Evolutionary conservation across 768 basidiomycete genomes (phyloP), one percentile per base, ranked within the genome.

Genomic region (Lactarius tabidus): DNA sequence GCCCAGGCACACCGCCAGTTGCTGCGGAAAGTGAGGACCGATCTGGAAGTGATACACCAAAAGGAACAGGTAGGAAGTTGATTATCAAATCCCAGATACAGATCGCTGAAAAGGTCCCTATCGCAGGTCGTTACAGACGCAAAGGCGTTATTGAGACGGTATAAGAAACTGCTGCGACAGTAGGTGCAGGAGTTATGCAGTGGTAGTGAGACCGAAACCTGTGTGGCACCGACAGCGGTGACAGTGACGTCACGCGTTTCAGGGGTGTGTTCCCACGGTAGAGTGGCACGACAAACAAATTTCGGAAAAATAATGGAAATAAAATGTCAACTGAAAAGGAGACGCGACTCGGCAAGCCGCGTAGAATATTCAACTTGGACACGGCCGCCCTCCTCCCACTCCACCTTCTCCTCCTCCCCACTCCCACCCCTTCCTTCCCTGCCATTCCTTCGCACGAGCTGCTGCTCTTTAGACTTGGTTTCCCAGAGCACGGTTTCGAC

Each of bases 71-170:
- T 68, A 43, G 43, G 41, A n/a, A 17, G 2, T 53, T 8, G 38
- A 39, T 4, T 33, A 15, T 18, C 48, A 26, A 28, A 2, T 41
- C 1, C 26, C 18, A 18, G 41, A 39, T 38, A 6, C 39, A 39
- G 51, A 12, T 52, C 26, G 36, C 57, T 57, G 38, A 45, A 31
- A 59, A 15, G 31, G 29, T 20, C 17, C 14, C 20, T 31, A 12
- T 35, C 6, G 20, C 60, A 70, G 69, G 41, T 62, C 6, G 61
- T 52, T 5, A 43, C 58, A 0, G 69, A 70, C 18, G 69, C 69
- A 1, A 62, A 39, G 7, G 36, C 12, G 29, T 12, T 69, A 36
- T 53, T 70, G 28, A 65, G 41, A 38, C 45, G 41, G 14, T 68
- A 56, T 23, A 70, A 63, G 51, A 65, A 52, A 23, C 48, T 70